Evolutionary conservation across 257 asterid species (phyloP), one percentile per base, ranked within the genome.

Genomic region (Jaltomata sinuosa): DNA sequence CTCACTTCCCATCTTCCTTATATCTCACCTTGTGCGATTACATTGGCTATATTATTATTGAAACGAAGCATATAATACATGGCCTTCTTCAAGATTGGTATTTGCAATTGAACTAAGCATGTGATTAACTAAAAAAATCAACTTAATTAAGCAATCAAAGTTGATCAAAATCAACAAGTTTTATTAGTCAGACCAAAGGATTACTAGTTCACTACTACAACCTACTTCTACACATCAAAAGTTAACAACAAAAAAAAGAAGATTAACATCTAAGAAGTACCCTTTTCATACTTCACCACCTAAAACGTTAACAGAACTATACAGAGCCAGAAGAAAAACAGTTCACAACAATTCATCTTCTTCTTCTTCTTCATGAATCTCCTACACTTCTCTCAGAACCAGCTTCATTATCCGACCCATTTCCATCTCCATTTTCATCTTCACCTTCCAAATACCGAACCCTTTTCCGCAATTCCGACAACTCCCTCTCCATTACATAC

Each of bases 401-500:
- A 85, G 83, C 92, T 5, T 78, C 76, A 57, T 62, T 68, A 32
- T 87, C 91, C 77, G 84, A 90, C 42, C 32, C 83, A 3, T 15
- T 87, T 55, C 25, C 82, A 4, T 19, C 83, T 64, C 52, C 54
- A 22, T 57, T 84, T 50, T 80, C 84, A 69, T 3, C 74, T 32
- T 34, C 80, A 85, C 89, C 85, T 77, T 91, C 94, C 14, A 91
- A 79, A 55, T 80, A 25, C 74, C 59, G 81, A 88, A 92, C 22
- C 85, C 87, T 84, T 84, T 88, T 89, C 74, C 91, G 88, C 85
- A 92, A 80, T 52, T 88, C 91, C 64, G 84, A 85, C 53, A 92
- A 45, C 86, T 90, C 95, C 57, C 87, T 88, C 86, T 90, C 92
- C 90, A 92, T 86, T 74, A 87, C 61, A 78, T 84, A 89, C 87